A percentile compares a stretch with the other conserved stretches of the same genome.
phyloP scores from a whole-genome alignment of 352 stramenopile genomes.

The Peronosclerospora sorghi region DNA sequence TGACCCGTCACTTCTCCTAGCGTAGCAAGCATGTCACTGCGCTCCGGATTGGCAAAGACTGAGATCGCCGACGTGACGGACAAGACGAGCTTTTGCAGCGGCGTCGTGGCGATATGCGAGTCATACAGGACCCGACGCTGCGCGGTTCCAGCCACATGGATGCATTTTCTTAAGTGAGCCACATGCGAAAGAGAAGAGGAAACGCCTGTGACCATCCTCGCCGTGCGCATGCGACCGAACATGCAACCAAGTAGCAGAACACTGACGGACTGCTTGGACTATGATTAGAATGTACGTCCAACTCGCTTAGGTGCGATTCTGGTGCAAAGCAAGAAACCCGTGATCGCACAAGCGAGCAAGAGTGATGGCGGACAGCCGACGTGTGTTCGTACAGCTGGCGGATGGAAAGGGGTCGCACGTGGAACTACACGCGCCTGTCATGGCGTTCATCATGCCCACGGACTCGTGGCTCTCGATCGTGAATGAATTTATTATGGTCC shows the following conservation, averaged over 20 bases:
- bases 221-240: background rate
- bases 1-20: conserved; percentile 90
- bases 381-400: conserved; percentile 65
- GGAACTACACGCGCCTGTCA: conserved; percentile 26
- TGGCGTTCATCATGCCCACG: conserved; percentile 50
- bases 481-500: conserved; percentile 76
- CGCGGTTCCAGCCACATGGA: conserved; percentile 34
- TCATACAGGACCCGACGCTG: conserved; percentile 53
- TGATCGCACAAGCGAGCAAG: background rate
- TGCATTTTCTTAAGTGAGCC: background rate
- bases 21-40: conserved; percentile 90
- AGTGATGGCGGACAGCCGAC: conserved; percentile 36
- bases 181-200: background rate
- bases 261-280: too few relatives aligned
- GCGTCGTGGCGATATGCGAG: conserved; percentile 62
- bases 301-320: conserved; percentile 12
- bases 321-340: background rate
- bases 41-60: conserved; percentile 87
- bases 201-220: background rate
- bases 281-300: too few relatives aligned
- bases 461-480: conserved; percentile 54
- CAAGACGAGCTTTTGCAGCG: conserved; percentile 80
- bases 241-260: conserved; percentile 2
- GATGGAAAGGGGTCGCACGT: conserved; percentile 12
- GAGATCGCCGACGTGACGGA: conserved; percentile 81